phyloP scores from a whole-genome alignment of 2,329 filamentous ascomycete genomes.

The Cladosporium sp. region DNA sequence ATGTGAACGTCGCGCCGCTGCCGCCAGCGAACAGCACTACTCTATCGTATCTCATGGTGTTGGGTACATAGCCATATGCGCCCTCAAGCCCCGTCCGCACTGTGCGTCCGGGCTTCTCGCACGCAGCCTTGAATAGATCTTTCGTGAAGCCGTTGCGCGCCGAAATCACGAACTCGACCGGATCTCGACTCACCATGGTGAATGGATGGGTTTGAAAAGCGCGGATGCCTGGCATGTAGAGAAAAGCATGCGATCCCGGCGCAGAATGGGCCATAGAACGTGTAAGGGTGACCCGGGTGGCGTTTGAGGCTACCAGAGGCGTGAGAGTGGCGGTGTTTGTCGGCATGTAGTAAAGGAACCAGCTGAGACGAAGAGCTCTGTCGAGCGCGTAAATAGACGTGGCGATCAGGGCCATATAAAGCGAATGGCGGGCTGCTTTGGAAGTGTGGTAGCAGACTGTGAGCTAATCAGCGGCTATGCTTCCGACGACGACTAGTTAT shows the following conservation, averaged over 20 bases:
- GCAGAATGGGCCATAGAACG: conserved; percentile 18
- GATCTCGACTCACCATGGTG: conserved; percentile 24
- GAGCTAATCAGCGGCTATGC: not conserved
- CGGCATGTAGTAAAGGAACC: conserved; percentile 25
- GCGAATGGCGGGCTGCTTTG: conserved; percentile 23
- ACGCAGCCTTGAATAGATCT: conserved; percentile 24
- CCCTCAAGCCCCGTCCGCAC: conserved; percentile 29
- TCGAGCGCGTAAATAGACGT: conserved; percentile 25
- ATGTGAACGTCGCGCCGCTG: conserved; percentile 59
- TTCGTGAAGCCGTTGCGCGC: conserved; percentile 27
- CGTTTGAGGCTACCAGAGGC: conserved; percentile 23
- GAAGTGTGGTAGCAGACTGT: conserved; percentile 27
- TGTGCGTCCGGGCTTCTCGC: conserved; percentile 19
- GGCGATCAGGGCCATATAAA: conserved; percentile 26
- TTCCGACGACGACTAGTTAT: not conserved
- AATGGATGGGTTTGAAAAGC: conserved; percentile 28
- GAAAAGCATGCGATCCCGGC: conserved; percentile 28
- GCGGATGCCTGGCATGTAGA: conserved; percentile 27
- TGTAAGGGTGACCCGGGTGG: conserved; percentile 25
- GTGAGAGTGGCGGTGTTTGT: conserved; percentile 25
- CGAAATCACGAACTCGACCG: conserved; percentile 26
- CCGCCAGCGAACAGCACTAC: conserved; percentile 61
- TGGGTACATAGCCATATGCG: conserved; percentile 31
- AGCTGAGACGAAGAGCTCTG: conserved; percentile 21
- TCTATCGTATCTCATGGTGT: conserved; percentile 59